Percentiles rank a stretch among this genome's conserved stretches.
Evolutionary conservation across 805 yeast species (phyloP).

Genomic region (Candida ortonii): DNA sequence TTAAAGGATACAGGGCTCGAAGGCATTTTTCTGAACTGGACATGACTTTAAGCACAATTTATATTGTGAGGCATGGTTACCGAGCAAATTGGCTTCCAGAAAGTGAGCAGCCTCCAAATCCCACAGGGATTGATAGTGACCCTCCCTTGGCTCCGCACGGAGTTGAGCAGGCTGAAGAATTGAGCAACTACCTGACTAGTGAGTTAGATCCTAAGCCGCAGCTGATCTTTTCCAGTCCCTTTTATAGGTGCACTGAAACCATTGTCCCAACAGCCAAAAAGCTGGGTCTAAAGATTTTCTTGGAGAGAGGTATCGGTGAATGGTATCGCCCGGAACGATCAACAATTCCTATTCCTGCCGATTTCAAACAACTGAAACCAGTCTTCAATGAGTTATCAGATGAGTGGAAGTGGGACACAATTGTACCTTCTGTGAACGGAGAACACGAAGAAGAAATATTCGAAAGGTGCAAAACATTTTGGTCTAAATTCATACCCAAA

Average conservation of each 20-base stretch:
- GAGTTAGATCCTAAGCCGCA: slow-evolving; percentile 55
- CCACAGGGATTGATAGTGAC: slow-evolving; percentile 89
- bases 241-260: slow-evolving; percentile 86
- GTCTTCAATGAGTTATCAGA: slow-evolving; percentile 51
- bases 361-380: slow-evolving; percentile 41
- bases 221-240: slow-evolving; percentile 75
- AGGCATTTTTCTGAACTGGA: too few species aligned
- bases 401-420: slow-evolving; percentile 49
- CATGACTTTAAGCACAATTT: slow-evolving; percentile 57
- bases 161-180: slow-evolving; percentile 77
- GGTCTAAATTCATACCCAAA: slow-evolving; percentile 54
- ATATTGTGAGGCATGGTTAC: slow-evolving; percentile 83
- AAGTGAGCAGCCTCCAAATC: slow-evolving; percentile 77
- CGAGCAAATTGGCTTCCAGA: slow-evolving; percentile 89
- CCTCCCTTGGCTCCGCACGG: slow-evolving; percentile 89
- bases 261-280: slow-evolving; percentile 62
- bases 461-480: slow-evolving; percentile 53
- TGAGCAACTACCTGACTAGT: slow-evolving; percentile 58
- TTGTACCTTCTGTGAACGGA: slow-evolving; percentile 63
- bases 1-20: not conserved
- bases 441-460: slow-evolving; percentile 74
- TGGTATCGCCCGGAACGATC: slow-evolving; percentile 78
- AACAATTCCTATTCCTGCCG: slow-evolving; percentile 69
- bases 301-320: slow-evolving; percentile 88
- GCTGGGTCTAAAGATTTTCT: slow-evolving; percentile 54